Base-by-base conservation (phyloP, 805 yeast species). In the Teunomyces pallodes region DNA sequence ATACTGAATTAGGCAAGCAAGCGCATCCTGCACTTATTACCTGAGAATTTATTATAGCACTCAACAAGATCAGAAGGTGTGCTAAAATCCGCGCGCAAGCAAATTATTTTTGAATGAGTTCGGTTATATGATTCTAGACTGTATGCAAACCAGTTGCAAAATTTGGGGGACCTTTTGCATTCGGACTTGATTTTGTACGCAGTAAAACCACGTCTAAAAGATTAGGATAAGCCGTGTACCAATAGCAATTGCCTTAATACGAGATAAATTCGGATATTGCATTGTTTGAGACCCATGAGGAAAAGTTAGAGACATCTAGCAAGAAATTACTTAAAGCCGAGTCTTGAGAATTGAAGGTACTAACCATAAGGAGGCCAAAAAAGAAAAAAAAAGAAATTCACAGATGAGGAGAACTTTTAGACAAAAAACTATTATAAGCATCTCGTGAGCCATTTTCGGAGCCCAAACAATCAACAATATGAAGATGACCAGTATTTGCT, bases 131-230 rank as follows among this genome's bases (percentile, higher is more conserved):
- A 26, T 12, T 17, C 35, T 26, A 24, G 16, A n/a, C 16, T 36
- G 14, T 44, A 33, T 28, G 39, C 41, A 38, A 38, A 26, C 41
- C n/a, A 5, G 41, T 13, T 38, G 41, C 41, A 38, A 38, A 38
- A 36, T 6, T 26, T 10, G 27, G 24, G 17, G 36, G 27, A 38
- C 41, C 9, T n/a, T 13, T n/a, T 17, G 10, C 28, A 4, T 20
- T 7, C 41, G 36, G 36, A 33, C 30, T 9, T 36, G 9, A 10
- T 36, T 9, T 13, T 20, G 24, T 20, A 20, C 24, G 24, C 24
- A 20, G 24, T 20, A 20, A 20, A 20, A 20, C 24, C 24, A 4
- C 6, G 4, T 20, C 24, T 20, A 20, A 20, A 5, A 20, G 24
- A 20, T 20, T 20, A 4, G 24, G 24, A 20, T 4, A 20, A 20